Base-by-base conservation (phyloP, 2,329 filamentous ascomycete species). In the Alternaria conjuncta region DNA sequence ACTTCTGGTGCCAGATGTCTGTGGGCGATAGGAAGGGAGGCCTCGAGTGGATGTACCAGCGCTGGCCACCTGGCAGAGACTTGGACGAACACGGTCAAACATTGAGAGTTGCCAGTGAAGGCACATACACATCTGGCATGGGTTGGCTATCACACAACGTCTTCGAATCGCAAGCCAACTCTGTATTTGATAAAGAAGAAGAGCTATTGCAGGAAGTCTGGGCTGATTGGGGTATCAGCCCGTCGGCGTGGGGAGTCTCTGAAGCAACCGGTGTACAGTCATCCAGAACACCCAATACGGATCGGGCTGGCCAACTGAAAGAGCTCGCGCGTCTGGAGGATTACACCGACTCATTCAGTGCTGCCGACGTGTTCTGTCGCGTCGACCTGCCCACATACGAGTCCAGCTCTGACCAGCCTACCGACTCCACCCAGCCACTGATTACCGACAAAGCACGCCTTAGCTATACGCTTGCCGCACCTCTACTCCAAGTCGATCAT, bases 1-100 rank as follows among this genome's bases (percentile, higher is more conserved):
- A 97, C 76, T 96, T 96, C 76, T 99, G 95, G 95, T 99, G 96
- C 77, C 96, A 99, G 78, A 94, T 98, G 80, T 93, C 91, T 0
- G 89, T 99, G 10, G 96, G 96, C 6, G 96, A 97, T 76, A 85
- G 88, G n/a, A 92, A 92, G 70, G 92, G 92, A 20, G 95, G 96
- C 0, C 87, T 97, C 47, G 92, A 95, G 72, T 99, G 96, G 95
- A 92, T 97, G 71, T 89, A 91, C 70, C 88, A 90, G 51, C 86
- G 90, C 60, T 95, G 90, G 89, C 92, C 92, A 9, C 87, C 86
- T 47, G 92, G 92, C 0, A 85, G 85, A 23, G 92, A 95, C 72
- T 74, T 90, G 4, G 90, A 95, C 71, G 83, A 87, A 56, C 79
- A 89, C 47, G 90, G 91, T 2, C 85, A 92, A 58, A 86, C 86